Base-by-base conservation (phyloP, 306 rosid species). In the Potentilla sterilis region DNA sequence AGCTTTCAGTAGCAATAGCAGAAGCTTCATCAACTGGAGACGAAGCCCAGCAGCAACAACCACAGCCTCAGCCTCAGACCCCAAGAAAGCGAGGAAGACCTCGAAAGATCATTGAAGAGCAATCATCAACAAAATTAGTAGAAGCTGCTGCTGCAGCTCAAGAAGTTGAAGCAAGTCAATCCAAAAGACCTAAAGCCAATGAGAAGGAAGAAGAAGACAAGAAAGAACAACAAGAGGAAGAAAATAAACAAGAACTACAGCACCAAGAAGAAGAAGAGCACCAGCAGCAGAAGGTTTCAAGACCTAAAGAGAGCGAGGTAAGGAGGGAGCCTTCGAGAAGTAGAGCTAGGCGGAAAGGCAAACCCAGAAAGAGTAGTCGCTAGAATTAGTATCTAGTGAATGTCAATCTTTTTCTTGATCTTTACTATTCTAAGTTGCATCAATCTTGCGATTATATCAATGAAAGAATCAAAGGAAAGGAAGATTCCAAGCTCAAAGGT, bases 41-140 rank as follows among this genome's bases (percentile, higher is more conserved):
- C 55, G 88, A 79, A 67, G 55, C 65, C 3, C 67, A 67, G 44
- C 85, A 74, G 21, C 80, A 82, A 59, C 81, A 79, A 18, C 7
- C 75, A 1, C 87, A 78, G 43, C 74, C 79, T 69, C 87, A 70
- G 22, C 57, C 74, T 48, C 74, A 16, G 24, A 83, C 78, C 32
- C 91, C 90, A 14, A 87, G 98, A 77, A 93, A 90, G 83, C 84
- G 98, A 84, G 98, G 98, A 0, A 85, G 96, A 71, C 98, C 98
- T 79, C 94, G 98, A 41, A 93, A 93, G 86, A 70, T 87, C 19
- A 18, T 77, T 47, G 89, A 78, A 40, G 76, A 82, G 51, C 38
- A 75, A 47, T 48, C 62, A 4, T 11, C 22, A 62, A 71, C 43
- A 66, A 38, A 6, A 8, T 18, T 18, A 65, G 69, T 43, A 58